phyloP scores from a whole-genome alignment of 345 rosid genomes.

The Camelina hispida region DNA sequence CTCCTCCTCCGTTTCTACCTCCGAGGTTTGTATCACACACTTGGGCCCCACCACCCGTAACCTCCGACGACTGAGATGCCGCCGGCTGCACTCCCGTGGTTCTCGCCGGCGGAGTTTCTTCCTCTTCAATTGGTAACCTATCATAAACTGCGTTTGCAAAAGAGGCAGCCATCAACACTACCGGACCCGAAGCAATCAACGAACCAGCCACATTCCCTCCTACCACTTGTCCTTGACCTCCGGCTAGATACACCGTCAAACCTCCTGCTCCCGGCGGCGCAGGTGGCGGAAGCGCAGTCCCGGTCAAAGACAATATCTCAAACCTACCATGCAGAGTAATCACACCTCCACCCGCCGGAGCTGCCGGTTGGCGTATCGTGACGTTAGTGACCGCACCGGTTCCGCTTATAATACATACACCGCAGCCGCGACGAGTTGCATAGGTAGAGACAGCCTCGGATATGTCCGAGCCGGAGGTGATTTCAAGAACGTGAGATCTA shows the following conservation, averaged over 20 bases:
- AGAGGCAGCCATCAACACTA: conserved; percentile 73
- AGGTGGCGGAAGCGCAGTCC: conserved; percentile 74
- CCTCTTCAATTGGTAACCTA: conserved; percentile 68
- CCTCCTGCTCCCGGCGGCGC: conserved; percentile 75
- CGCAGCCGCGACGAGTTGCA: conserved; percentile 67
- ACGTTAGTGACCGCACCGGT: conserved; percentile 70
- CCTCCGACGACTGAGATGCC: conserved; percentile 50
- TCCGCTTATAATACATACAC: conserved; percentile 67
- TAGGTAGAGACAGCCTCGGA: conserved; percentile 58
- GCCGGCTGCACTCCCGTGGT: conserved; percentile 44
- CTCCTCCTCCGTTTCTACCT: conserved; percentile 46
- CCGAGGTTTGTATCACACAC: conserved; percentile 34
- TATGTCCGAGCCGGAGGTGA: conserved; percentile 65
- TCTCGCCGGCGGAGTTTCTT: conserved; percentile 44
- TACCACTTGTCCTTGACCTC: conserved; percentile 77
- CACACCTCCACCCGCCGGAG: conserved; percentile 55
- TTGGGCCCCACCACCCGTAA: conserved; percentile 33
- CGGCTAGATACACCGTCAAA: conserved; percentile 64
- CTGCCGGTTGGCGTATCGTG: conserved; percentile 64
- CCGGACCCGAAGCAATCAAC: conserved; percentile 69
- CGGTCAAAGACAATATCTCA: conserved; percentile 71
- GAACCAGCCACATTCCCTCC: conserved; percentile 81
- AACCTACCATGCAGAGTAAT: conserved; percentile 73
- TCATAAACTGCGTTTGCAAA: conserved; percentile 75
- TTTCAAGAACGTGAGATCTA: conserved; percentile 67